Base-by-base conservation (phyloP, 148 eudicot genomes). In the Camellia japonica region DNA sequence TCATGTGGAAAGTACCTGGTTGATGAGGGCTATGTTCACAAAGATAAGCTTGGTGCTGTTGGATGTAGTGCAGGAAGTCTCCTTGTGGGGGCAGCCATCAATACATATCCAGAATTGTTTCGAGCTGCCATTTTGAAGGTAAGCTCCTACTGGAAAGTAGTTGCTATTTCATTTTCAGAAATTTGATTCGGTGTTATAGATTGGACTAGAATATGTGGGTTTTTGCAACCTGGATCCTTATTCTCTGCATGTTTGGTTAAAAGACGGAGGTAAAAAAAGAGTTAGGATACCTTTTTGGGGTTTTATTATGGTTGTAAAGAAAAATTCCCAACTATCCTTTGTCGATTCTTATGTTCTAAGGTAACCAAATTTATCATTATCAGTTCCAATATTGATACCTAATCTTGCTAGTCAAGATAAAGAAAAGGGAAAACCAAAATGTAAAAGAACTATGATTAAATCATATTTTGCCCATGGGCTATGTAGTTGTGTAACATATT, bases 51-150 rank as follows among this genome's bases (percentile, higher is more conserved):
- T 75, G 87, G 94, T 81, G 95, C 94, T 66, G 60, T 92, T 72
- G 98, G 94, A 78, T 77, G 84, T 41, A 96, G 99, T 89, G 99
- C 99, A 11, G 99, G 99, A 80, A 78, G 89, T 87, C 91, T 96
- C 71, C 91, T 94, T 64, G 86, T 91, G 43, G 98, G 93, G 18
- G 98, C 99, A 60, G 93, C 99, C 68, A 84, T 91, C 74, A 96
- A 96, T 83, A 81, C 88, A 82, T 79, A 82, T 71, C 99, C 97
- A 41, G 78, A 85, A 71, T 81, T 96, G 62, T 94, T 96, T 83
- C 78, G 82, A 51, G 94, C 97, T 87, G 94, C 91, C 69, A 90
- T 96, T 83, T 81, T 96, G 77, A 96, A 94, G 94, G 99, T 93
- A 83, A 42, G 71, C 51, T 77, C 9, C 60, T 47, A 13, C 16